Evolutionary conservation across 495 filamentous ascomycete species (phyloP).

Genomic region (Melanomma pulvis-pyrius): DNA sequence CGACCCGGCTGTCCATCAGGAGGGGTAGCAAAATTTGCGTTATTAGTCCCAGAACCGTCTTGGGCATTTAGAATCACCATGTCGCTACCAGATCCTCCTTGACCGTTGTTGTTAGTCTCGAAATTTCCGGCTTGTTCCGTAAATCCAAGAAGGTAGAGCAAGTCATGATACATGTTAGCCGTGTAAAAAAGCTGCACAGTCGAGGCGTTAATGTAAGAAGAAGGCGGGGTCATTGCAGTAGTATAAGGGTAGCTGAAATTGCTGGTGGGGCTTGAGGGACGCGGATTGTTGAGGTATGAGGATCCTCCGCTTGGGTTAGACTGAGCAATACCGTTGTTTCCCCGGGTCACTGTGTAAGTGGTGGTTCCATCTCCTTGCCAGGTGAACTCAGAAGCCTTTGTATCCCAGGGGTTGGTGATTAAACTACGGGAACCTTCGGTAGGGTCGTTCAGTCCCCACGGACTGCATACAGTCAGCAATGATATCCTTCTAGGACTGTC

Average conservation of each 20-base stretch:
- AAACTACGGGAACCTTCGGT: constrained; percentile 47
- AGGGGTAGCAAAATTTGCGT: constrained; percentile 58
- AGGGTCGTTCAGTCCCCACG: constrained; percentile 55
- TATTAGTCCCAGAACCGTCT: constrained; percentile 55
- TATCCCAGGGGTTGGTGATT: constrained; percentile 47
- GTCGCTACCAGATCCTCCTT: constrained; percentile 52
- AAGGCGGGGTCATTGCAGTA: constrained; percentile 40
- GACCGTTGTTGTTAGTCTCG: constrained; percentile 54
- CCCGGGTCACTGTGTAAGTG: too few species aligned
- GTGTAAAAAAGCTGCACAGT: constrained; percentile 60
- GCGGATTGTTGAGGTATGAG: constrained; percentile 48
- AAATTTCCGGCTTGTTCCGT: constrained; percentile 59
- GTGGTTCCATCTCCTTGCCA: constrained; percentile 52
- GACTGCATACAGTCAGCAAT: constrained; percentile 26
- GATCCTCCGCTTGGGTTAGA: constrained; percentile 48
- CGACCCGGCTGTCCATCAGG: constrained; percentile 53
- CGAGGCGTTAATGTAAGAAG: constrained; percentile 49
- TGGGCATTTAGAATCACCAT: constrained; percentile 59
- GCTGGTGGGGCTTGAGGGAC: constrained; percentile 44
- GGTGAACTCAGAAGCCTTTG: constrained; percentile 47
- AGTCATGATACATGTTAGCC: constrained; percentile 56
- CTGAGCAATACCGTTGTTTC: constrained; percentile 56
- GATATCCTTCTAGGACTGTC: not conserved
- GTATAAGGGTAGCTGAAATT: constrained; percentile 50
- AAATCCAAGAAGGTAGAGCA: constrained; percentile 57